Percentiles rank a stretch among this genome's conserved stretches.
Conservation (phyloP, 2,329 filamentous ascomycete species). For the Pseudocercospora macadamiae region DNA sequence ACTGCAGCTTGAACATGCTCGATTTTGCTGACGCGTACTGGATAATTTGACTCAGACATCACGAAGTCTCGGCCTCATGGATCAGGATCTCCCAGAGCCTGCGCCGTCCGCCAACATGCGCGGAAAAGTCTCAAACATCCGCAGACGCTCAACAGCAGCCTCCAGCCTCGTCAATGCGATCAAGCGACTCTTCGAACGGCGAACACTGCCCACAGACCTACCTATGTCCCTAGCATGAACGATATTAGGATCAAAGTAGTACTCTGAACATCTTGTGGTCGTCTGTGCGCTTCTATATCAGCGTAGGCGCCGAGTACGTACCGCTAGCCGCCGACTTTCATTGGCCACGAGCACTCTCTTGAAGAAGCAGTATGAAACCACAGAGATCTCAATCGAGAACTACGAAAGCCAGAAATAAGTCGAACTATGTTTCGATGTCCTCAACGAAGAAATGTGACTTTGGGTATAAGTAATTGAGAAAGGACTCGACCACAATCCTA, state of each 20-base stretch:
- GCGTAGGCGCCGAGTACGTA: slow-evolving; percentile 28
- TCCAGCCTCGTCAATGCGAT: slow-evolving; percentile 3
- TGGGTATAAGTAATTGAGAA: slow-evolving; percentile 20
- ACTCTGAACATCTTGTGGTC: slow-evolving; percentile 6
- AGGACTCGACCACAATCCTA: slow-evolving; percentile 10
- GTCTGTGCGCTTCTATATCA: slow-evolving; percentile 20
- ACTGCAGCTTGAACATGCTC: no score
- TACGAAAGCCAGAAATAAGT: slow-evolving; percentile 24
- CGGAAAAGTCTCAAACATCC: slow-evolving; percentile 27
- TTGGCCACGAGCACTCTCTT: slow-evolving; percentile 24
- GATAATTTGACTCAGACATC: not conserved
- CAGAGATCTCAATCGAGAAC: slow-evolving; percentile 14
- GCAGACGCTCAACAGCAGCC: slow-evolving; percentile 23
- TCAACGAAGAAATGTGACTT: not conserved
- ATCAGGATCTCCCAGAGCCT: not conserved
- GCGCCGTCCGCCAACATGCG: slow-evolving; percentile 9
- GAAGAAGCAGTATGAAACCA: slow-evolving; percentile 24
- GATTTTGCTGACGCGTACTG: not conserved
- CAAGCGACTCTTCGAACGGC: slow-evolving; percentile 9
- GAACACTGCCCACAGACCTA: not conserved
- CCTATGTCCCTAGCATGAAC: not conserved
- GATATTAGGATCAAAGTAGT: not conserved
- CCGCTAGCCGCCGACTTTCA: slow-evolving; percentile 27
- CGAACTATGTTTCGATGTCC: slow-evolving; percentile 15
- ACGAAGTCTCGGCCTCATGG: not conserved